These are phyloP conservation scores for Hypoxylon subgilvum DNA, from an alignment of 495 filamentous ascomycete genomes.

Conservation along the genomic window DNA sequence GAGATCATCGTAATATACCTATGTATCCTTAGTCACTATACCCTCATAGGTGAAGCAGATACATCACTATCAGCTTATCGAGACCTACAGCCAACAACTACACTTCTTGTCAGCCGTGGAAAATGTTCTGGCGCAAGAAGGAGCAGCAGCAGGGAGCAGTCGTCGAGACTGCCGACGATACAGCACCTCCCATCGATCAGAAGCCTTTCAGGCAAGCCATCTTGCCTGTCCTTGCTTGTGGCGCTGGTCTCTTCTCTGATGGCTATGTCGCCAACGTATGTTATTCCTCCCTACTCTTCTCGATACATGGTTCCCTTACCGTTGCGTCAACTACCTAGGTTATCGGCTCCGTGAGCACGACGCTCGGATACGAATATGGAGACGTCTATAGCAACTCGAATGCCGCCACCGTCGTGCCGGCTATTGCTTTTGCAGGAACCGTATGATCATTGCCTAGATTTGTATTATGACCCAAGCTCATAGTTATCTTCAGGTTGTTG, in stretches of 20 bases:
- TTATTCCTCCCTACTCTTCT: slow-evolving; percentile 8
- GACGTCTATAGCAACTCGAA: slow-evolving; percentile 66
- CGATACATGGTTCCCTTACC: neutral
- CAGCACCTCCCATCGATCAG: slow-evolving; percentile 34
- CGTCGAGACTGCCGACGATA: slow-evolving; percentile 8
- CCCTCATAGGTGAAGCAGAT: neutral
- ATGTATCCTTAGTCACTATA: too few relatives aligned
- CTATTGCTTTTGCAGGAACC: slow-evolving; percentile 87
- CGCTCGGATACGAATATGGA: slow-evolving; percentile 67
- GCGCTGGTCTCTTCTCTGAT: slow-evolving; percentile 88
- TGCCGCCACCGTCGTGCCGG: slow-evolving; percentile 71
- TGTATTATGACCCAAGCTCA: slow-evolving; percentile 14
- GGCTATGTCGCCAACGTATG: slow-evolving; percentile 82
- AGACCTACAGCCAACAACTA: neutral
- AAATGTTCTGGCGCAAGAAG: slow-evolving; percentile 28
- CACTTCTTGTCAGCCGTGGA: neutral
- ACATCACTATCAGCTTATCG: slow-evolving; percentile 9
- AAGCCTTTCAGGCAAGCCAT: slow-evolving; percentile 43
- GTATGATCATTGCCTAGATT: slow-evolving; percentile 39
- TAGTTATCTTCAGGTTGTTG: slow-evolving; percentile 62
- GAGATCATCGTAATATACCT: slow-evolving; percentile 2
- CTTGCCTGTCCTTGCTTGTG: slow-evolving; percentile 73
- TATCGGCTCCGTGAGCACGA: slow-evolving; percentile 81
- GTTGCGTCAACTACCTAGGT: slow-evolving; percentile 57
- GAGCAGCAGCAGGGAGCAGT: slow-evolving; percentile 8